Evolutionary conservation across 1,284 basidiomycete genomes (phyloP), one percentile per base, ranked within the genome.

Genomic region (Naganishia albida): DNA sequence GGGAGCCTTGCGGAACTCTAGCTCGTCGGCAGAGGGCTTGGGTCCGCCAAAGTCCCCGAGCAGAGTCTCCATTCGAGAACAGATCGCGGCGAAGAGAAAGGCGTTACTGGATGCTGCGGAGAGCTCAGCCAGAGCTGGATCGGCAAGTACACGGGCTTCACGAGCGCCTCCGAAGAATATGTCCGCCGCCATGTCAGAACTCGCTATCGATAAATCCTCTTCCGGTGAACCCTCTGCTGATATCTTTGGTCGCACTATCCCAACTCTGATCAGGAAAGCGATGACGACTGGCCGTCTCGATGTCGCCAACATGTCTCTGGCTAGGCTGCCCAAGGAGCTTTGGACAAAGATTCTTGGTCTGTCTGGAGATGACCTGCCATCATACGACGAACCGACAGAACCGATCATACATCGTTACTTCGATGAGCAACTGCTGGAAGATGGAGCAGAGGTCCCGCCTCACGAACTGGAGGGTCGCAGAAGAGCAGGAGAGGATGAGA

Each of bases 291-390:
- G 67, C 1, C 57, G 59, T 65, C 73, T 80, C 25, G 75, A 80
- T 66, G 67, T 78, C 25, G 65, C 70, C 10, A 68, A 70, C 15
- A 68, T 80, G 48, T 63, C 66, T 13, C 72, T 78, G 25, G 26
- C 64, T 2, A 60, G 68, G 1, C 59, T 80, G 25, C 78, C 78
- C 7, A 50, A 70, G 28, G 71, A 75, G 39, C 68, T 77, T 1
- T 80, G 75, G 71, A 78, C 72, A 18, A 67, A 66, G 16, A 70
- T 80, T 8, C 72, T 78, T 1, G 73, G 74, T 28, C 68, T 80
- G 10, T 68, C 70, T 0, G 49, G 65, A 2, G 66, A 70, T 15
- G 72, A 77, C 39, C 71, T 78, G 8, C 69, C 70, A 4, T 16
- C 1, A 2, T 43, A 54, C 50, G 15, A 38, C 7, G 48, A 40